Percentiles rank a stretch among this genome's conserved stretches.
These are phyloP conservation scores for Spathaspora boniae DNA, from an alignment of 805 yeast species.

Conservation along the genomic window DNA sequence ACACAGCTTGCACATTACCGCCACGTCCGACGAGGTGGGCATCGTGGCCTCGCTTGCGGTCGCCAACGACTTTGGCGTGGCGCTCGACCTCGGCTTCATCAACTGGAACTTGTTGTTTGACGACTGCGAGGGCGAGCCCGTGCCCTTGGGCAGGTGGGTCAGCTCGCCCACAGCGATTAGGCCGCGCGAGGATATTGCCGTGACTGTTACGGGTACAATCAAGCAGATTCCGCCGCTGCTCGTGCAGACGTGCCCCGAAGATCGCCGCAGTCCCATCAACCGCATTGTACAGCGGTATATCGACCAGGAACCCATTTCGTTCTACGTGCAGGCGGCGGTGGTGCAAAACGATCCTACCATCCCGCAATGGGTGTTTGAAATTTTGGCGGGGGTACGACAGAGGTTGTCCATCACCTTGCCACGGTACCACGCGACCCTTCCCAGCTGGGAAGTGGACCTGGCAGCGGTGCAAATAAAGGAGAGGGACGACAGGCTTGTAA, in stretches of 20 bases:
- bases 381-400: constrained; percentile 13
- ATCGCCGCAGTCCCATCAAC: constrained; percentile 18
- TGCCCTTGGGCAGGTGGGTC: constrained; percentile 23
- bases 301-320: constrained; percentile 14
- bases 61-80: constrained; percentile 15
- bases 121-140: constrained; percentile 20
- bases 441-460: constrained; percentile 1
- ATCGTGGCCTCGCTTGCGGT: constrained; percentile 5
- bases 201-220: constrained; percentile 20
- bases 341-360: constrained; percentile 9
- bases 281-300: constrained; percentile 16
- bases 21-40: constrained; percentile 4
- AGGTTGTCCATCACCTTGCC: constrained; percentile 16
- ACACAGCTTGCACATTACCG: constrained; percentile 11
- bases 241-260: constrained; percentile 16
- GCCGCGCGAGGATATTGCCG: constrained; percentile 13
- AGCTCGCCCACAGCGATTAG: constrained; percentile 9
- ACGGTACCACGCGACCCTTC: background rate
- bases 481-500: too few relatives aligned
- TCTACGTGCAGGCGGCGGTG: constrained; percentile 17
- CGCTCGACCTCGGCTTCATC: constrained; percentile 16
- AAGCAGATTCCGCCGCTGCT: constrained; percentile 17
- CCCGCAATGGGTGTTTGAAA: constrained; percentile 24
- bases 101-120: constrained; percentile 26
- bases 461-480: constrained; percentile 3